These are phyloP conservation scores for Boletus coccyginus DNA, from an alignment of 768 basidiomycete genomes.

Conservation along the genomic window DNA sequence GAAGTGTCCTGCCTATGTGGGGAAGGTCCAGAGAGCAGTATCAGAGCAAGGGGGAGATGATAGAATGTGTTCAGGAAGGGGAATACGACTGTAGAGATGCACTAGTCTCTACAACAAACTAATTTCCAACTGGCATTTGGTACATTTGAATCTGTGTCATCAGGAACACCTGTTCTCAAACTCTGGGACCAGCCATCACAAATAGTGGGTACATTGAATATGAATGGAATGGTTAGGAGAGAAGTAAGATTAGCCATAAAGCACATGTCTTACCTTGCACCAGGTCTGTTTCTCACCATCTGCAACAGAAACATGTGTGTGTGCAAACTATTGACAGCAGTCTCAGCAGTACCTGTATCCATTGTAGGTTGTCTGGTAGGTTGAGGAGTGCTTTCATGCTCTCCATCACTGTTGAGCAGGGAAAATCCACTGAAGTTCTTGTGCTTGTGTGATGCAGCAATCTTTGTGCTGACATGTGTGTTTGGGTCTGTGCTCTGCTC, in stretches of 20 bases:
- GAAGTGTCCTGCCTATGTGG: too few species aligned
- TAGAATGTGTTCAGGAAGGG: too few species aligned
- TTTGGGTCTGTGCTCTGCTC: not conserved
- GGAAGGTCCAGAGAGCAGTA: too few species aligned
- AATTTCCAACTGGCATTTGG: conserved; percentile 9
- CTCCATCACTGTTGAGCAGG: conserved; percentile 4
- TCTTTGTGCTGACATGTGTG: not conserved
- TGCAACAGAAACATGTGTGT: conserved; percentile 15
- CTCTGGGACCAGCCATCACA: conserved; percentile 11
- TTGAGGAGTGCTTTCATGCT: conserved; percentile 26
- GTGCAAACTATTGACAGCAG: not conserved
- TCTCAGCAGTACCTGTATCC: too few species aligned
- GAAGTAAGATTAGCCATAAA: not conserved
- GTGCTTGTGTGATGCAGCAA: not conserved
- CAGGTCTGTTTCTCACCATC: conserved; percentile 12
- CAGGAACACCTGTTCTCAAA: not conserved
- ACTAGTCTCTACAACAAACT: not conserved
- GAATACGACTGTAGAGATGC: too few species aligned
- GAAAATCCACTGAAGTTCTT: not conserved
- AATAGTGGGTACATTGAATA: not conserved
- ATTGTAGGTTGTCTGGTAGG: conserved; percentile 9
- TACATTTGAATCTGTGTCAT: conserved; percentile 22
- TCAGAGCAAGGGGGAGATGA: too few species aligned
- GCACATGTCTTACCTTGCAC: conserved; percentile 11
- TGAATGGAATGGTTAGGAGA: not conserved